Evolutionary conservation across 768 basidiomycete genomes (phyloP).

Genomic region (Tricholoma hemisulphureum): DNA sequence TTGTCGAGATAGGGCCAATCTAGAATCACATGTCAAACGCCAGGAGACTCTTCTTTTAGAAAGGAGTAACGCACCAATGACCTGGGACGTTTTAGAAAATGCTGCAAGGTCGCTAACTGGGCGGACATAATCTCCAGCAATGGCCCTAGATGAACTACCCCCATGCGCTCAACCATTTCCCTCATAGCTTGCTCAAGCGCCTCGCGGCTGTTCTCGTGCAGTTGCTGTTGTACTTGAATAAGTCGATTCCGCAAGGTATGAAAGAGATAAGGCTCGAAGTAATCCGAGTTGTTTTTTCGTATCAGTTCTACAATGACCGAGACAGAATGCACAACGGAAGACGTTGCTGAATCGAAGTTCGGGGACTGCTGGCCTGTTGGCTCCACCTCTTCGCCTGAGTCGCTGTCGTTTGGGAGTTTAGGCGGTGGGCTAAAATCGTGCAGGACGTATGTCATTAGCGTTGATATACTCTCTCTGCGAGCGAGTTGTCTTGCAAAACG

Average conservation of each 20-base stretch:
- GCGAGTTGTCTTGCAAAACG: slow-evolving; percentile 88
- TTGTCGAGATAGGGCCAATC: slow-evolving; percentile 69
- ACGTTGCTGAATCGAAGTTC: slow-evolving; percentile 56
- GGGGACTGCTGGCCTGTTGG: slow-evolving; percentile 24
- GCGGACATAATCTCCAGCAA: slow-evolving; percentile 74
- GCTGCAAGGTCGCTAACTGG: slow-evolving; percentile 65
- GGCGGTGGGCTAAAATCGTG: slow-evolving; percentile 48
- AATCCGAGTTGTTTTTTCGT: slow-evolving; percentile 97
- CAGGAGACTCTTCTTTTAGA: not conserved
- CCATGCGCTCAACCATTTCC: slow-evolving; percentile 82
- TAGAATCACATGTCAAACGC: slow-evolving; percentile 27
- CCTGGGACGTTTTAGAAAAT: slow-evolving; percentile 67
- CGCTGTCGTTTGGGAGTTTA: slow-evolving; percentile 18
- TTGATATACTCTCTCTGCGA: slow-evolving; percentile 63
- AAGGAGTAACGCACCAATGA: slow-evolving; percentile 58
- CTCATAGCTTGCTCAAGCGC: slow-evolving; percentile 69
- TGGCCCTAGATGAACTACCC: slow-evolving; percentile 87
- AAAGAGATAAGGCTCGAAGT: slow-evolving; percentile 96
- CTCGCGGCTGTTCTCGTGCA: slow-evolving; percentile 62
- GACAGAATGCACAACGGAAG: slow-evolving; percentile 83
- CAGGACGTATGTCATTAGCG: slow-evolving; percentile 75
- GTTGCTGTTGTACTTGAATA: slow-evolving; percentile 80
- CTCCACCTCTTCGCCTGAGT: slow-evolving; percentile 16
- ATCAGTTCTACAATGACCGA: slow-evolving; percentile 92
- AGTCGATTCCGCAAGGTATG: slow-evolving; percentile 89